A percentile compares a stretch with the other conserved stretches of the same genome.
phyloP scores from a whole-genome alignment of 2,329 filamentous ascomycete species.

The Colletotrichum camelliae region DNA sequence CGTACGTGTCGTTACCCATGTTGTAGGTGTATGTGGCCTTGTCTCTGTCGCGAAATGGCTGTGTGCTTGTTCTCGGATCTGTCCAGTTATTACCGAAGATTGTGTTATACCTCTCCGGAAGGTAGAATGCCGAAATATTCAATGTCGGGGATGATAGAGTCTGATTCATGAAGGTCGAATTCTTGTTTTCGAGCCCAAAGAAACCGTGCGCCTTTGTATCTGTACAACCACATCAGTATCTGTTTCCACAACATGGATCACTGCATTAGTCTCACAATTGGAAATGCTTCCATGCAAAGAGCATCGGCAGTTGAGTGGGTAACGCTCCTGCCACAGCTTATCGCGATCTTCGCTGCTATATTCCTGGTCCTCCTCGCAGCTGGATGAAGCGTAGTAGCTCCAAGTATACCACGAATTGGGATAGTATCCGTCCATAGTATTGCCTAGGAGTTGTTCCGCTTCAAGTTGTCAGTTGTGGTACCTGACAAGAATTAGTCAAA shows the following conservation, averaged over 20 bases:
- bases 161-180: slow-evolving; percentile 13
- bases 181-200: slow-evolving; percentile 10
- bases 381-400: not conserved
- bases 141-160: slow-evolving; percentile 14
- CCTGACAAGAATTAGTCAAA: not conserved
- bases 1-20: slow-evolving; percentile 19
- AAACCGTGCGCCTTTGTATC: slow-evolving; percentile 24
- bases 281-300: not conserved
- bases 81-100: slow-evolving; percentile 1
- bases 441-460: not conserved
- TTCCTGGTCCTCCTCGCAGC: not conserved
- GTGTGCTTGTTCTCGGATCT: not conserved
- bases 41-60: not conserved
- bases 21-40: not conserved
- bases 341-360: not conserved
- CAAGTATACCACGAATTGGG: not conserved
- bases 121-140: slow-evolving; percentile 19
- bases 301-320: not conserved
- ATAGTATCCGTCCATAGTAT: not conserved
- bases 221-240: not conserved
- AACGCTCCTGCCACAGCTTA: not conserved
- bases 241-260: not conserved
- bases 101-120: not conserved
- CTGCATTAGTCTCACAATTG: not conserved
- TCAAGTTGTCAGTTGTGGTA: not conserved